Base-by-base conservation (phyloP, 2,329 filamentous ascomycete species). In the Sclerotinia trifoliorum region DNA sequence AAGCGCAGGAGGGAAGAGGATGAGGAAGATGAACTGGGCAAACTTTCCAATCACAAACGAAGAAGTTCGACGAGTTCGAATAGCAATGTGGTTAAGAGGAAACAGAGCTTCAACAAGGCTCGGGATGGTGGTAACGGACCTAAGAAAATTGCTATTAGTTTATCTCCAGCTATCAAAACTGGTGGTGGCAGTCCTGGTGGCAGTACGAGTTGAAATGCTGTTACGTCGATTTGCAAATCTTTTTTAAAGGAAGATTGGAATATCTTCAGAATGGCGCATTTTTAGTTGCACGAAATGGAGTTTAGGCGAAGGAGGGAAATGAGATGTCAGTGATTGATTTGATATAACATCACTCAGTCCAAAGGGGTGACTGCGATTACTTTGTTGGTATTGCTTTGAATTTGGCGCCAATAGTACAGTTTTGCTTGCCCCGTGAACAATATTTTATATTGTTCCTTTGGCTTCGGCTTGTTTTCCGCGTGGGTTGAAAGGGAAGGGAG, bases 1-100 rank as follows among this genome's bases (percentile, higher is more conserved):
- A 98, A 98, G 80, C 90, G 94, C 60, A 87, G 94, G 60, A 87
- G 95, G 74, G 94, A 97, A 77, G 94, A 97, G 68, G 93, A 96
- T 70, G 94, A 97, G 57, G 94, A 97, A 67, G 94, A 97, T 72
- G 92, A 94, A 75, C 81, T 98, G n/a, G 88, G 89, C 66, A 96
- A 95, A 79, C 84, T 97, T 74, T 88, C 92, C 72, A 81, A 85
- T 61, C 69, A 71, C 17, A 90, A 89, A 76, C 83, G 87, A 52
- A 84, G 87, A 49, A 88, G 86, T 67, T 84, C 85, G 10, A 81
- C 81, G 2, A 81, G 80, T 54, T 75, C 77, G 7, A 77, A 74
- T 56, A 73, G 70, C 61, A 75, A 70, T 32, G 57, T 73, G 39
- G 74, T 79, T 13, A 75, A 80, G 46, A 82, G 80, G 69, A 84